Evolutionary conservation across 2,329 filamentous ascomycete genomes (phyloP), one percentile per base, ranked within the genome.

Genomic region (Fusarium denticulatum): DNA sequence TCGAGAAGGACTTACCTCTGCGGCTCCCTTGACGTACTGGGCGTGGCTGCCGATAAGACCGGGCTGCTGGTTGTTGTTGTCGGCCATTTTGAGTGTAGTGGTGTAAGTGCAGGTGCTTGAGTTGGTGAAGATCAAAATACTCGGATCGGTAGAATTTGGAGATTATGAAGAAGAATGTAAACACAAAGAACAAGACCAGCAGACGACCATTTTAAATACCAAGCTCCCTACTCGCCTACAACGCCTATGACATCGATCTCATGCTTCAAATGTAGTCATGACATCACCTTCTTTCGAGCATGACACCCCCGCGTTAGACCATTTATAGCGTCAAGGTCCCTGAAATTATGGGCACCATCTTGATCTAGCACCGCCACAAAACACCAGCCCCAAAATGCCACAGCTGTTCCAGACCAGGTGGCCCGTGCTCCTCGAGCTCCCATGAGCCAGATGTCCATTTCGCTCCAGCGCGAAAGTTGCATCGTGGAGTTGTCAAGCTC

Each of bases 11-110:
- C 81, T 64, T 81, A 91, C 92, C 83, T 92, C 90, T 62, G 89
- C 87, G 12, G 89, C 89, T 59, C 91, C 92, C 78, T 93, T 93
- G 77, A 89, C 86, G 77, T 92, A 94, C 78, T 93, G 89, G 37
- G 86, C 90, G 79, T 93, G 92, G 46, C 88, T 86, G 66, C 86
- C 85, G 47, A 93, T 78, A 72, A 94, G 89, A 49, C 90, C 87
- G 26, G 91, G 88, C 68, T 76, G 71, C 22, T 74, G 73, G 47
- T 67, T 68, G 47, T 70, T 58, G 63, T 74, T 81, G 76, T 77
- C 79, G 34, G 80, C 72, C 69, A 80, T 80, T 58, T 58, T 80
- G 76, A 49, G 34, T 64, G 24, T 53, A 34, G 37, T 42, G 8
- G 16, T 60, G 37, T 7, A 43, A 28, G 36, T 59, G 32, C 8